Evolutionary conservation across 768 basidiomycete species (phyloP).

Genomic region (Nidularia pulvinata): DNA sequence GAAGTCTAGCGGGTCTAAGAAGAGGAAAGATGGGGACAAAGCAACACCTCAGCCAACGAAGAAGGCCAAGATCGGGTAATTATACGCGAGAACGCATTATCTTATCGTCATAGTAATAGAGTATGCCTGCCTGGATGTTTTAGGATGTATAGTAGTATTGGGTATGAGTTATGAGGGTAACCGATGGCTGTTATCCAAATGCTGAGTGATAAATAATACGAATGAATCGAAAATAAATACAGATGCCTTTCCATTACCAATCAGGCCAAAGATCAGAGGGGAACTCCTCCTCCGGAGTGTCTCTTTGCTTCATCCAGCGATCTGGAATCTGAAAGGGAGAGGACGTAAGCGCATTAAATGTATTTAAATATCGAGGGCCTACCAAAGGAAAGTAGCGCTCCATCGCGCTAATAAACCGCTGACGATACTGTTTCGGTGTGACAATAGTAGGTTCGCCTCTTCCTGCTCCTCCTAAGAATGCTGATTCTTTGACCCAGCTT

Average conservation of each 20-base stretch:
- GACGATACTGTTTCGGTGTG: constrained; percentile 92
- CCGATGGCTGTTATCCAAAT: background rate
- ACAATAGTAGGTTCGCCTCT: constrained; percentile 96
- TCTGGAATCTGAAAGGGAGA: constrained; percentile 65
- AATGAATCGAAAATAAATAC: background rate
- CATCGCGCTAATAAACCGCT: constrained; percentile 86
- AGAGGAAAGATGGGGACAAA: constrained; percentile 75
- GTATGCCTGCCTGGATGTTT: background rate
- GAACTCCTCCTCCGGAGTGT: constrained; percentile 75
- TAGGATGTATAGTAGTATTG: constrained; percentile 5
- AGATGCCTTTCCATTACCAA: constrained; percentile 37
- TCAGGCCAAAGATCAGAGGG: constrained; percentile 64
- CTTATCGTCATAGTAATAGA: background rate
- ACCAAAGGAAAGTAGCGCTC: constrained; percentile 89
- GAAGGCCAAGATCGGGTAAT: constrained; percentile 64
- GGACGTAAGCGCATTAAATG: constrained; percentile 3
- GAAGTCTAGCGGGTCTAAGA: constrained; percentile 56
- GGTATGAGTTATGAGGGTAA: constrained; percentile 11
- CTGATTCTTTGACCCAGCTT: constrained; percentile 96
- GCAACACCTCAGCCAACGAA: constrained; percentile 63
- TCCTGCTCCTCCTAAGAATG: constrained; percentile 81
- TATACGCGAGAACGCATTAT: background rate
- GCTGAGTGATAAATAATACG: background rate
- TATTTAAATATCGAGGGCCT: background rate
- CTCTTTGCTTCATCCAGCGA: constrained; percentile 88